phyloP scores from a whole-genome alignment of 345 rosid species.

The Eucalyptus pauciflora region DNA sequence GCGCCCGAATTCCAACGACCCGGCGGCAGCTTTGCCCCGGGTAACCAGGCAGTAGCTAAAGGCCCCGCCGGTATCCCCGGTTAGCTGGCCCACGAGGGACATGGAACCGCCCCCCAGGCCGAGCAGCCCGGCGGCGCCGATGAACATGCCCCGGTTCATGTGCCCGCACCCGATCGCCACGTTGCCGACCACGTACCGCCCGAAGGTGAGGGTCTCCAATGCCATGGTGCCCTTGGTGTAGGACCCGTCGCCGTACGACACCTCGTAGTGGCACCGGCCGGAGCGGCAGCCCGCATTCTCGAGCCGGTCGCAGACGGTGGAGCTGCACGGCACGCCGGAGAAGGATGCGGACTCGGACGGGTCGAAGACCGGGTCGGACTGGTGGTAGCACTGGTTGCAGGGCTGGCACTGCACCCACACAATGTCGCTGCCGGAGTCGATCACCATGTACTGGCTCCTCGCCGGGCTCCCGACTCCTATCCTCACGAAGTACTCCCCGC shows the following conservation, averaged over 20 bases:
- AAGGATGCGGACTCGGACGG: conserved; percentile 72
- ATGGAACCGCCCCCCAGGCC: conserved; percentile 89
- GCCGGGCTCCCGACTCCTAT: conserved; percentile 93
- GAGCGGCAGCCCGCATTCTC: conserved; percentile 65
- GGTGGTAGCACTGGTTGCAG: conserved; percentile 75
- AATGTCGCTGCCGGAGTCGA: conserved; percentile 93
- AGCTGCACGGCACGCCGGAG: conserved; percentile 63
- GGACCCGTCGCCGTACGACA: conserved; percentile 91
- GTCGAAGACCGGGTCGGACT: conserved; percentile 89
- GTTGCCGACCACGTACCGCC: conserved; percentile 34
- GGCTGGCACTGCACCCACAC: conserved; percentile 99
- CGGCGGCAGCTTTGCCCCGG: conserved; percentile 54
- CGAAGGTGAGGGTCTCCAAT: conserved; percentile 79
- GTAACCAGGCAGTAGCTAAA: conserved; percentile 88
- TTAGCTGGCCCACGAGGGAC: conserved; percentile 85
- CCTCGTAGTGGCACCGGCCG: conserved; percentile 84
- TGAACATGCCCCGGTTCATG: conserved; percentile 80
- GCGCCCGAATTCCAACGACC: conserved; percentile 76
- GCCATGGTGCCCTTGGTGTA: conserved; percentile 83
- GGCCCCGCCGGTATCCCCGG: conserved; percentile 80
- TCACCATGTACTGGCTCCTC: conserved; percentile 73
- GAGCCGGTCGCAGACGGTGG: conserved; percentile 66
- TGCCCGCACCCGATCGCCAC: conserved; percentile 98
- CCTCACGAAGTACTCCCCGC: conserved; percentile 88
- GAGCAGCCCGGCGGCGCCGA: conserved; percentile 86